Evolutionary conservation across 768 basidiomycete species (phyloP), one percentile per base, ranked within the genome.

Genomic region (Amanita muscaria): DNA sequence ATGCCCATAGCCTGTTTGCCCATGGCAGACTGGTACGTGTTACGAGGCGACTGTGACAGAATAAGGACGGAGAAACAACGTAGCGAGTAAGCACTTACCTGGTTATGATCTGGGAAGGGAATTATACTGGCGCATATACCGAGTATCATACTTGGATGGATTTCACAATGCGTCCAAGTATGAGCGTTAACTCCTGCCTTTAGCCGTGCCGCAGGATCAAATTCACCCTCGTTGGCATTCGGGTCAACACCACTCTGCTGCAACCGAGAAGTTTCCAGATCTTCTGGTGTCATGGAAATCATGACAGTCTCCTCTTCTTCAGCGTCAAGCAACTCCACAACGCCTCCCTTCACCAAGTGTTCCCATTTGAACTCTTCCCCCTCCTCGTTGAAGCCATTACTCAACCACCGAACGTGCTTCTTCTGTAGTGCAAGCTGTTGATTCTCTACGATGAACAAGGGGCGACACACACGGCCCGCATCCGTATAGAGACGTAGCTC

Each of bases 1-100:
- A 98, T 91, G 40, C 96, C 94, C 94, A 99, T 99, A 9, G 94
- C 94, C 79, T 99, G 94, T 69, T 99, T 99, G 55, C 96, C 96
- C 94, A 99, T 99, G 42, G 94, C 94, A 35, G 94, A 98, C 68
- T 99, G 94, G 59, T 99, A 99, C 3, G 94, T 99, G 60, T 99
- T 99, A 80, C 94, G 96, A 53, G 94, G 94, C 48, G 94, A 99
- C 89, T 98, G 51, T 8, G 24, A 43, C 23, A 30, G 25, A 40
- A 7, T 45, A 19, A 47, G 22, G 39, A 31, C 19, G 43, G 37
- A 39, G 19, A 38, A 29, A 29, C 11, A 14, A 12, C 22, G 11
- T 8, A 49, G 40, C n/a, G n/a, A n/a, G n/a, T n/a, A 24, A 22
- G 22, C 33, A 65, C 80, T 49, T 59, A 89, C 91, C 73, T 96